A percentile compares a stretch with the other conserved stretches of the same genome.
Evolutionary conservation across 2,329 filamentous ascomycete species (phyloP).

Genomic region (Beauveria sp.): DNA sequence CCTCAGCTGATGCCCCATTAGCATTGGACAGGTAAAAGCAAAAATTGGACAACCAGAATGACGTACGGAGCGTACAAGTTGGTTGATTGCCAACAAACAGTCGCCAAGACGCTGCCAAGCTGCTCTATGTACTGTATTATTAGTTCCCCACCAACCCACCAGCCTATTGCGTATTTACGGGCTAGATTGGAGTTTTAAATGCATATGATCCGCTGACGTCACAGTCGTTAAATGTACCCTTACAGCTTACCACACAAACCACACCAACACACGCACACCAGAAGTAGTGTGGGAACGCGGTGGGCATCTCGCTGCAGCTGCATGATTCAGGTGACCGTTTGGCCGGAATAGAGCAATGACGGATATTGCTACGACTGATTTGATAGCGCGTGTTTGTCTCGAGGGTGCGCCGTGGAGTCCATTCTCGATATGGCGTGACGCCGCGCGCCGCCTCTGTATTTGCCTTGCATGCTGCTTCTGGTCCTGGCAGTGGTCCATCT

Average conservation of each 20-base stretch:
- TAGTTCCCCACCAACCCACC: background rate
- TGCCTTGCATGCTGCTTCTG: background rate
- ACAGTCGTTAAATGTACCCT: conserved; percentile 5
- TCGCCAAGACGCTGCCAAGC: background rate
- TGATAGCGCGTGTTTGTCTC: background rate
- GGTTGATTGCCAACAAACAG: background rate
- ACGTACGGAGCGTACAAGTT: background rate
- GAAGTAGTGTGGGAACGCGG: background rate
- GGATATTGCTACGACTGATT: background rate
- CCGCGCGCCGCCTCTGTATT: background rate
- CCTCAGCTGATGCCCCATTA: background rate
- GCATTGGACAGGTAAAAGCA: background rate
- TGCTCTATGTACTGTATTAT: background rate
- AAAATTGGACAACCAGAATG: background rate
- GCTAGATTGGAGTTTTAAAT: background rate
- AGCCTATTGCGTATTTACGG: background rate
- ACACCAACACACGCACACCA: no score
- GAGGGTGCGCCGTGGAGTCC: background rate
- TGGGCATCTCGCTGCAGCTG: background rate
- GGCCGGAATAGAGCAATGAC: background rate
- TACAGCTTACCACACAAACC: background rate
- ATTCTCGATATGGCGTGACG: background rate
- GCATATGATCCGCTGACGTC: conserved; percentile 6
- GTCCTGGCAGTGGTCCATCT: background rate
- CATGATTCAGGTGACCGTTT: background rate